Evolutionary conservation across 495 filamentous ascomycete genomes (phyloP), one percentile per base, ranked within the genome.

Genomic region (Talaromyces trachyspermus): DNA sequence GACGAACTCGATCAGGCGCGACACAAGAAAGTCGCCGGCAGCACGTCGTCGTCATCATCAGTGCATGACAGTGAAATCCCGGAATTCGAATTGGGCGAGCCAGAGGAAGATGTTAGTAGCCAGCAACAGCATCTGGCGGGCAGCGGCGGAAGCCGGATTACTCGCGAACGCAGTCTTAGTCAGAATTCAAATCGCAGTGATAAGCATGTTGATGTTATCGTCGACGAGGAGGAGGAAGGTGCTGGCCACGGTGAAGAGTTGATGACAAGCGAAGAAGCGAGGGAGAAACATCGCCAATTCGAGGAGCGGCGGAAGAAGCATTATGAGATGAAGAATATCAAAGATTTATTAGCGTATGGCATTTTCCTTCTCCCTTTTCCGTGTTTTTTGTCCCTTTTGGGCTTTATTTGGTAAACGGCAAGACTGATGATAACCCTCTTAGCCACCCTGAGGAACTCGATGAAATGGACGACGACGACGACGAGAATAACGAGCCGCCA

Each of bases 251-350:
- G 79, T 29, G 78, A 80, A 53, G 56, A 75, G 43, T 65, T 75
- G 15, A 70, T 83, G 17, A 72, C 87, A 56, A 81, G 74, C 19
- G 75, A 81, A 27, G 90, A 95, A 64, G 89, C 92, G 54, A 68
- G 69, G 49, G 88, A 87, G 71, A 95, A 95, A 71, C 92, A 98
- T 59, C 77, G 77, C 50, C 77, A 84, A 62, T 98, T 98, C 58
- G 90, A 95, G 69, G 74, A 86, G 68, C 76, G 88, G 73, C 76
- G 92, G 62, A 95, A 89, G 78, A 88, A 79, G 68, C 92, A 98
- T 63, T 98, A 98, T 63, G 94, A 97, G 74, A 97, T 98, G 94
- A 89, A 79, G 74, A 85, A 92, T 59, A 88, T 97, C 18, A 95
- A 90, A 53, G 78, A 83, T 55, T 66, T 97, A 46, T 76, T 98